phyloP scores from a whole-genome alignment of 768 basidiomycete species.

The Leucosporidium scottii region DNA sequence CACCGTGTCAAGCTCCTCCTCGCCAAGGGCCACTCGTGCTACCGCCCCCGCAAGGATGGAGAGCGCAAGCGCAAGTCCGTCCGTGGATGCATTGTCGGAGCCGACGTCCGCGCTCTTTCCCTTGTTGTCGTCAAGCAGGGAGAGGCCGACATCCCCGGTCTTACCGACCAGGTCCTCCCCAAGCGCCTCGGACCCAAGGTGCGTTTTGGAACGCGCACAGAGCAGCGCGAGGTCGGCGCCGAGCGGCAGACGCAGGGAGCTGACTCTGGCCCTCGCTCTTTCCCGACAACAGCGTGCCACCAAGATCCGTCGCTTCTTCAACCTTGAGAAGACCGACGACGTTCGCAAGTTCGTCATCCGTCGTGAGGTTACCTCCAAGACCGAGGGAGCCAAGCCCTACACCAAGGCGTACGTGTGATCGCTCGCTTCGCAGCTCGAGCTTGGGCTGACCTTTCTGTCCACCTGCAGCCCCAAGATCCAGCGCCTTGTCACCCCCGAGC shows the following conservation, averaged over 20 bases:
- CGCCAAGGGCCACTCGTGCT: constrained; percentile 94
- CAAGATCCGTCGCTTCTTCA: constrained; percentile 96
- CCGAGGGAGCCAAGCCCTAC: constrained; percentile 60
- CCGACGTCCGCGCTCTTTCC: constrained; percentile 91
- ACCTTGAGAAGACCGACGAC: constrained; percentile 94
- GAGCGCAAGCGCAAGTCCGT: constrained; percentile 99
- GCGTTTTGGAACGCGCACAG: neutral
- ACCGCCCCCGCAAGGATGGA: constrained; percentile 80
- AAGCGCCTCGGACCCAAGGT: constrained; percentile 91
- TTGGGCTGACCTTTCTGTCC: neutral
- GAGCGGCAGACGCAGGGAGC: neutral
- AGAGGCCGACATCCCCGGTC: constrained; percentile 75
- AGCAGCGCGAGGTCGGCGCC: neutral
- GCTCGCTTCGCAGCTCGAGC: constrained; percentile 33
- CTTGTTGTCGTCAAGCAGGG: constrained; percentile 94
- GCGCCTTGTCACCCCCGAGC: constrained; percentile 86
- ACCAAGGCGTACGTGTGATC: constrained; percentile 69
- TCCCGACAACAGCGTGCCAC: constrained; percentile 52
- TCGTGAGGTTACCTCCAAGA: constrained; percentile 83
- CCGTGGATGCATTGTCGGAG: constrained; percentile 93
- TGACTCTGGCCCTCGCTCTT: neutral
- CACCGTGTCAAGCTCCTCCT: constrained; percentile 90
- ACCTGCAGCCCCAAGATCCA: constrained; percentile 80
- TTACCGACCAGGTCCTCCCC: constrained; percentile 86
- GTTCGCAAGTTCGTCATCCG: constrained; percentile 95